Evolutionary conservation across 2,329 filamentous ascomycete genomes (phyloP).

Genomic region (Aureobasidium pullulans): DNA sequence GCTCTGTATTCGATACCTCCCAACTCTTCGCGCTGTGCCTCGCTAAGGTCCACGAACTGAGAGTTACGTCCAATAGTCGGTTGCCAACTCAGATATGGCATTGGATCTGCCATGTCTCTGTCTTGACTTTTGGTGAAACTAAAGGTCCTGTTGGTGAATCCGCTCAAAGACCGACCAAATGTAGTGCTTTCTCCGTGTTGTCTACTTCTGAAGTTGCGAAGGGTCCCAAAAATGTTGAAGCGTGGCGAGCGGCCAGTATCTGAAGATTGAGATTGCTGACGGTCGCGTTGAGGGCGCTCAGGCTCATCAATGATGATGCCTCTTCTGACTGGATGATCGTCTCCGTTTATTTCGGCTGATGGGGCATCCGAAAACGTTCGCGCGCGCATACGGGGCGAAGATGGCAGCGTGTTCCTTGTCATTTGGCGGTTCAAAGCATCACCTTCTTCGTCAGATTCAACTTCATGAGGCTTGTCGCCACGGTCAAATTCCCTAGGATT

Average conservation of each 20-base stretch:
- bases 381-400: not conserved
- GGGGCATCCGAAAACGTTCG: not conserved
- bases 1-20: conserved; percentile 95
- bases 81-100: conserved; percentile 90
- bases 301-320: conserved; percentile 65
- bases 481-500: conserved; percentile 85
- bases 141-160: conserved; percentile 13
- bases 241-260: not conserved
- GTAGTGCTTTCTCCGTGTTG: not conserved
- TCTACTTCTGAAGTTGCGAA: not conserved
- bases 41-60: conserved; percentile 76
- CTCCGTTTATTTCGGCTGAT: conserved; percentile 25
- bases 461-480: conserved; percentile 61
- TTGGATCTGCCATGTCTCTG: conserved; percentile 48
- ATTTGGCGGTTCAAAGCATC: conserved; percentile 23
- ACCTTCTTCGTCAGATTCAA: conserved; percentile 40
- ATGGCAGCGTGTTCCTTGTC: conserved; percentile 21
- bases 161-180: conserved; percentile 13
- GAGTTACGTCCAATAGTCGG: conserved; percentile 92
- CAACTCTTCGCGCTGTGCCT: conserved; percentile 88
- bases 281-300: conserved; percentile 33
- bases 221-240: conserved; percentile 15
- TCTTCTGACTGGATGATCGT: conserved; percentile 37
- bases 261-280: conserved; percentile 13
- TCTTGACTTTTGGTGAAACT: conserved; percentile 30